These are phyloP conservation scores for Cucurbita maxima DNA, from an alignment of 306 rosid genomes.

Conservation along the genomic window DNA sequence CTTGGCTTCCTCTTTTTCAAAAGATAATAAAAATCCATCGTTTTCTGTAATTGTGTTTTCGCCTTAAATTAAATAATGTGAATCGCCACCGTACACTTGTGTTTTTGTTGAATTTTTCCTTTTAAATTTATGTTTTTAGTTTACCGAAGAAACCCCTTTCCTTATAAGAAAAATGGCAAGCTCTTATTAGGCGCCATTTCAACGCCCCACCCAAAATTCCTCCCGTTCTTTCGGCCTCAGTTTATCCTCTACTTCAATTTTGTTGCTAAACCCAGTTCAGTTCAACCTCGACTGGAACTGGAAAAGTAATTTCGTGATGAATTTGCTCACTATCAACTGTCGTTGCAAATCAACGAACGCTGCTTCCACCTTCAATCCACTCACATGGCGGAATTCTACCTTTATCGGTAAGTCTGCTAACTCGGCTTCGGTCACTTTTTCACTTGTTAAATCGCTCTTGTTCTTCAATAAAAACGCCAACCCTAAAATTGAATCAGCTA, in stretches of 20 bases:
- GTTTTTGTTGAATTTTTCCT: too few relatives aligned
- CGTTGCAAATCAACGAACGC: conserved; percentile 1
- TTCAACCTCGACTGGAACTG: neutral
- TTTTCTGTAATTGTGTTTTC: neutral
- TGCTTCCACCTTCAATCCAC: neutral
- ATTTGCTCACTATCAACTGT: conserved; percentile 8
- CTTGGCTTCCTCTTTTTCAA: neutral
- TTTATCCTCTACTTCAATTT: neutral
- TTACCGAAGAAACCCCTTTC: too few relatives aligned
- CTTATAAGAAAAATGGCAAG: too few relatives aligned
- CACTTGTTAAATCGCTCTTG: neutral
- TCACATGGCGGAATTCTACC: conserved; percentile 11
- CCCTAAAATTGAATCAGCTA: neutral
- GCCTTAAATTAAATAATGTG: neutral
- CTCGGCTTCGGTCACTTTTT: too few relatives aligned
- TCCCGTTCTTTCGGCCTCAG: neutral
- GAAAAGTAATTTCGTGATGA: conserved; percentile 8
- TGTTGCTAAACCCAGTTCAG: neutral
- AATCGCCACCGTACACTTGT: neutral
- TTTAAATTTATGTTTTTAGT: too few relatives aligned
- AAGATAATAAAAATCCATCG: neutral
- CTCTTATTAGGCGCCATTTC: too few relatives aligned
- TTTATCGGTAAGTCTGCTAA: conserved; percentile 13
- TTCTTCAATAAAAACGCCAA: neutral
- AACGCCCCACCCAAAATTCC: neutral